Base-by-base conservation (phyloP, 2,329 filamentous ascomycete species). In the Aspergillus sp. region DNA sequence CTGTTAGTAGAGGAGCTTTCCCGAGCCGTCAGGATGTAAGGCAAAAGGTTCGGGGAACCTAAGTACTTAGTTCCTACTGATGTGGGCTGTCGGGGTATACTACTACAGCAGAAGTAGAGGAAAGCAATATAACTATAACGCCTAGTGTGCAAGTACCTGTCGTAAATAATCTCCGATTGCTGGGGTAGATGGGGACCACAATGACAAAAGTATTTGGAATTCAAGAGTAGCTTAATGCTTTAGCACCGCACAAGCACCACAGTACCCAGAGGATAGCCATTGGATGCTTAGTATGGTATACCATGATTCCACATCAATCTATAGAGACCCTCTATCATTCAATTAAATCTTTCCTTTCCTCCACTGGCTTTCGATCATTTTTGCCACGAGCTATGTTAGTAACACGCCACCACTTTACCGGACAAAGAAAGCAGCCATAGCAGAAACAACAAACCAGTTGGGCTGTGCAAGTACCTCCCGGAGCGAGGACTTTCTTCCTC, bases 351-450 rank as follows among this genome's bases (percentile, higher is more conserved):
- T 11, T 49, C 11, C 7, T n/a, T 17, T 15, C 15, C 21, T 23
- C 44, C 44, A n/a, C 15, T 15, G 25, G 23, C 44, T n/a, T 15
- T 1, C 19, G 23, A 48, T n/a, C 11, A 49, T 27, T 7, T 8
- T n/a, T 25, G 25, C 47, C 15, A 25, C 23, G 27, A 25, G 27
- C 47, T 32, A 32, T 27, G 10, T 32, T 55, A 55, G 39, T 42
- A 25, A 55, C 27, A 11, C 41, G 42, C 39, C 53, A 55, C 17
- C 5, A 30, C 19, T 17, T 53, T 32, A 11, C 53, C 25, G 15
- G 53, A 55, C 53, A 55, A 55, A 55, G 53, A 55, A 55, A 55
- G 30, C 39, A 41, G 11, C 13, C 17, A 25, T 30, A 17, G 10
- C 23, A 36, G 39, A 25, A 17, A 21, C 23, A 32, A 32, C 39